Evolutionary conservation across 306 rosid species (phyloP).

Genomic region (Alnus rubra): DNA sequence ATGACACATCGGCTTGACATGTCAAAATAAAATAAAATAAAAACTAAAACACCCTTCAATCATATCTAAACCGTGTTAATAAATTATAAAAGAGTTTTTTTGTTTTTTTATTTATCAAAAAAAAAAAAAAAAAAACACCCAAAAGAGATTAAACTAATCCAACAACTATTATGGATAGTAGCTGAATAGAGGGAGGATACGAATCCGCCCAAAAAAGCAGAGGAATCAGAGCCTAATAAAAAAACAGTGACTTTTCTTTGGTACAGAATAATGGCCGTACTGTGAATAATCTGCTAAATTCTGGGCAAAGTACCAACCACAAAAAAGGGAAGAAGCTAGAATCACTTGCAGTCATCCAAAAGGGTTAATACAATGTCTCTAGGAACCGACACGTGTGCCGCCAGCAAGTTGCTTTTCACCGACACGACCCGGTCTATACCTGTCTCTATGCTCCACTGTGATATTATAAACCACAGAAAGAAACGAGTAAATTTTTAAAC

Average conservation of each 20-base stretch:
- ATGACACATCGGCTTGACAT: too few relatives aligned
- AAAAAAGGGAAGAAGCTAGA: not conserved
- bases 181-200: not conserved
- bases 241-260: not conserved
- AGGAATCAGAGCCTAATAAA: not conserved
- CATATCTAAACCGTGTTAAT: too few relatives aligned
- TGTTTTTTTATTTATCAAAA: too few relatives aligned
- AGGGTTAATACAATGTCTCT: not conserved
- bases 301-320: slow-evolving; percentile 3
- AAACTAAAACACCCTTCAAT: too few relatives aligned
- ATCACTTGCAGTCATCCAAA: slow-evolving; percentile 1
- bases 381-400: slow-evolving; percentile 33
- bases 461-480: slow-evolving; percentile 35
- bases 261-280: not conserved
- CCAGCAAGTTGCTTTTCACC: slow-evolving; percentile 27
- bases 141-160: too few relatives aligned
- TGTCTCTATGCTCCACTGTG: slow-evolving; percentile 3
- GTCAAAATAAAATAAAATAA: too few relatives aligned
- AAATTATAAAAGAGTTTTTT: too few relatives aligned
- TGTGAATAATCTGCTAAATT: not conserved
- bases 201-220: not conserved
- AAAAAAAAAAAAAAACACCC: too few relatives aligned
- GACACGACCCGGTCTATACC: slow-evolving; percentile 28
- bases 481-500: not conserved
- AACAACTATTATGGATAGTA: not conserved